phyloP scores from a whole-genome alignment of 495 filamentous ascomycete genomes.

The Annulohypoxylon stygium region DNA sequence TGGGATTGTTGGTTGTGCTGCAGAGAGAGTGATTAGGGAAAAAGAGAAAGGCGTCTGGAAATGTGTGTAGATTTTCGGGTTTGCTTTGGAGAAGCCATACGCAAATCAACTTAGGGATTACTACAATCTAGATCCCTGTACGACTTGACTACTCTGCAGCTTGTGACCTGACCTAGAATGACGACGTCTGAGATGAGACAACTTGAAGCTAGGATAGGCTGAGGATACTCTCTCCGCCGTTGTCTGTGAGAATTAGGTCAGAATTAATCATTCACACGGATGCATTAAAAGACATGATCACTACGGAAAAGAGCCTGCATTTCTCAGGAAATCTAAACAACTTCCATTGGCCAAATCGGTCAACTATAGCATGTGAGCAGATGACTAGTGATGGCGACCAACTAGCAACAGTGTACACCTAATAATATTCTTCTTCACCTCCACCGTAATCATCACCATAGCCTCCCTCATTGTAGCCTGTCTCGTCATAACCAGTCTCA shows the following conservation, averaged over 20 bases:
- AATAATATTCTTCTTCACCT: slow-evolving; percentile 10
- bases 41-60: slow-evolving; percentile 13
- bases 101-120: slow-evolving; percentile 9
- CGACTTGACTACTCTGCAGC: neutral
- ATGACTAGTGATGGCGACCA: neutral
- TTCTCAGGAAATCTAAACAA: neutral
- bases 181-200: neutral
- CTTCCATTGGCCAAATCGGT: neutral
- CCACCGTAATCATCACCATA: slow-evolving; percentile 51
- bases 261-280: no score
- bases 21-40: slow-evolving; percentile 77
- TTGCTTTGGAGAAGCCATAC: slow-evolving; percentile 2
- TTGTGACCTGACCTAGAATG: slow-evolving; percentile 6
- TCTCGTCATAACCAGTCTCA: slow-evolving; percentile 47
- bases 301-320: neutral
- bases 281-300: neutral
- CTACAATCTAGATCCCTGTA: neutral
- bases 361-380: neutral
- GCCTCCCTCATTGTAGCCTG: slow-evolving; percentile 48
- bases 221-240: neutral
- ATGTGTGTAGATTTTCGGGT: neutral
- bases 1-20: slow-evolving; percentile 94
- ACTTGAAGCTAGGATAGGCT: neutral
- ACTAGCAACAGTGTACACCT: neutral
- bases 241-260: neutral